Conservation (phyloP, 1,139 yeast genomes). For the Candida smagusa region DNA sequence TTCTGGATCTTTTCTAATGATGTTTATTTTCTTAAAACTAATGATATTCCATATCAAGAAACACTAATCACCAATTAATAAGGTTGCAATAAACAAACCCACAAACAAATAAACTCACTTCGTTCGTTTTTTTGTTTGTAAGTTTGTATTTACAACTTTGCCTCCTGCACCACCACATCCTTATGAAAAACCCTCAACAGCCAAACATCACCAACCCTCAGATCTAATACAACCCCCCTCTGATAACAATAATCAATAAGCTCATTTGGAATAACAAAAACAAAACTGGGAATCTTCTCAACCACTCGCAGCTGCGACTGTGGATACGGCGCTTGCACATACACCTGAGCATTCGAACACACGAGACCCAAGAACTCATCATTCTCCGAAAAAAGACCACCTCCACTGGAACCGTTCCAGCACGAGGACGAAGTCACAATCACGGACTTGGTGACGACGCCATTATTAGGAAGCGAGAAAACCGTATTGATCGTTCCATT, state of each 20-base stretch:
- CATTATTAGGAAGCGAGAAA: constrained; percentile 9
- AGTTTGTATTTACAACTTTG: constrained; percentile 11
- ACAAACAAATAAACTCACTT: too few relatives aligned
- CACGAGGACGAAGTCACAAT: constrained; percentile 58
- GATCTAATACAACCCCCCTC: constrained; percentile 4
- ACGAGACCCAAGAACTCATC: constrained; percentile 50
- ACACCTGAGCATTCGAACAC: constrained; percentile 58
- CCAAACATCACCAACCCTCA: constrained; percentile 13
- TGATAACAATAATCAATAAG: constrained; percentile 12
- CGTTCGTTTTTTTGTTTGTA: neutral
- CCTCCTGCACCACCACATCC: constrained; percentile 10
- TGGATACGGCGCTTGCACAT: constrained; percentile 4
- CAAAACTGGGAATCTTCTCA: constrained; percentile 13
- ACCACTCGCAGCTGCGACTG: constrained; percentile 3
- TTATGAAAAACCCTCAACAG: constrained; percentile 12
- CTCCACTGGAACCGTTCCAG: constrained; percentile 81
- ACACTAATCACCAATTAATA: too few relatives aligned
- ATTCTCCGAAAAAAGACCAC: constrained; percentile 44
- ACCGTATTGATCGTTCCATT: constrained; percentile 41
- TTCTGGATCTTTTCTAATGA: too few relatives aligned
- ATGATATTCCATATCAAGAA: too few relatives aligned
- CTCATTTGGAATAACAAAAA: constrained; percentile 13
- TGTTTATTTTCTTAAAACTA: too few relatives aligned
- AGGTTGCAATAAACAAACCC: too few relatives aligned
- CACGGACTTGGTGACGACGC: constrained; percentile 26